Evolutionary conservation across 2,329 filamentous ascomycete species (phyloP), one percentile per base, ranked within the genome.

Genomic region (Arthrinium puccinioides): DNA sequence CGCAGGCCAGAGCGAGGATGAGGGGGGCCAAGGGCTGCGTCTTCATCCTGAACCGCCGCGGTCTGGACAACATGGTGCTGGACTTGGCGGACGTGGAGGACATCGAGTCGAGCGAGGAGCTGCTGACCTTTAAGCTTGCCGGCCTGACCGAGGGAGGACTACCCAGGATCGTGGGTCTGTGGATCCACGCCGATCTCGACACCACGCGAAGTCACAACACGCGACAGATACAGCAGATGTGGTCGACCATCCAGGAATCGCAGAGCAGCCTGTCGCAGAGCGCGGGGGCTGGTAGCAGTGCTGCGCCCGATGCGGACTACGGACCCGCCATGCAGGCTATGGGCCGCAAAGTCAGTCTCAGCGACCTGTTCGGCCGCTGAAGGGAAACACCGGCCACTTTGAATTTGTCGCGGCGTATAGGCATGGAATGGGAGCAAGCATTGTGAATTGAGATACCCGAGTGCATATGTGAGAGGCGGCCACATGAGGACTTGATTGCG

Each of bases 41-140:
- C 13, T 84, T 88, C 50, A 69, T 90, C 6, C 68, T 90, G 44
- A 89, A 87, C 60, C 72, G 85, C 30, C 74, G 79, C 27, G 78
- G 79, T 0, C 63, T 87, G 35, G 73, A 83, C 36, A 89, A 90
- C 51, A 71, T 88, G 37, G 69, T 80, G 27, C 65, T 86, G 10
- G 76, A 80, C 42, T 64, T 87, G n/a, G 67, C 67, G 9, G 66
- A 69, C 13, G 71, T 80, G 23, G 66, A 63, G 27, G 71, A 83
- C 41, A 77, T 84, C 27, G 83, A 88, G 57, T 65, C 83, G 18
- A 71, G 64, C 14, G 66, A 61, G 4, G 69, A 75, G 45, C 66
- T 79, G 27, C 59, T 79, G 37, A 73, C 76, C 35, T 57, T 70
- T 38, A 56, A 70, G 33, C 58, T 69, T 21, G 55, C 58, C 27